Percentiles rank a stretch among this genome's conserved stretches.
Conservation (phyloP, 179 eudicot genomes). For the Heliamphora pulchella region DNA sequence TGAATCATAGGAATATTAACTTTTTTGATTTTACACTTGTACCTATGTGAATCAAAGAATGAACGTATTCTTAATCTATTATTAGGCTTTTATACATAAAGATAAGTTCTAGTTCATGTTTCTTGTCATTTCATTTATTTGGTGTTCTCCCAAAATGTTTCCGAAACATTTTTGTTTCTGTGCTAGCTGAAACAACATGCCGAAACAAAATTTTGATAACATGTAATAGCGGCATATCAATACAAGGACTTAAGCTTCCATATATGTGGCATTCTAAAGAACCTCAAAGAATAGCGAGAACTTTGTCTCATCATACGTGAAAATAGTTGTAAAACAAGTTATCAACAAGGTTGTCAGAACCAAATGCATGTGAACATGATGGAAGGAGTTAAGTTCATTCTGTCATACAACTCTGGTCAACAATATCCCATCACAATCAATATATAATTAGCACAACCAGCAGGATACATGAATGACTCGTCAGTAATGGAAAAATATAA, state of each 20-base stretch:
- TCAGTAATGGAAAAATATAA: not conserved
- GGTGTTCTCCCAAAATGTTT: too few relatives aligned
- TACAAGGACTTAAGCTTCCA: not conserved
- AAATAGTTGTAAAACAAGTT: constrained; percentile 2
- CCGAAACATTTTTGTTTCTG: too few relatives aligned
- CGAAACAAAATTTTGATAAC: too few relatives aligned
- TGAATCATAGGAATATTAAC: too few relatives aligned
- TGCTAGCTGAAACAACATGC: too few relatives aligned
- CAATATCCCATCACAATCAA: not conserved
- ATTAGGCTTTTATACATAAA: too few relatives aligned
- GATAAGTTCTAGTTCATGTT: too few relatives aligned
- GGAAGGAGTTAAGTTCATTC: not conserved
- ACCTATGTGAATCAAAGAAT: too few relatives aligned
- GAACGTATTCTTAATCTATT: too few relatives aligned
- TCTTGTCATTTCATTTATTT: too few relatives aligned
- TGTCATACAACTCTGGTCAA: not conserved
- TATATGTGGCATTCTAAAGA: not conserved
- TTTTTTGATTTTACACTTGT: too few relatives aligned
- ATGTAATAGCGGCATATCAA: not conserved
- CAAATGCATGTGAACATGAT: not conserved
- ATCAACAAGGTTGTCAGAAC: not conserved
- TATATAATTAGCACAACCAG: not conserved
- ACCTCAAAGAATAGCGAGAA: not conserved
- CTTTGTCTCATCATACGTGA: not conserved
- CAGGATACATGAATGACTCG: not conserved